Evolutionary conservation across 805 yeast genomes (phyloP).

Genomic region (Kregervanrija fluxuum): DNA sequence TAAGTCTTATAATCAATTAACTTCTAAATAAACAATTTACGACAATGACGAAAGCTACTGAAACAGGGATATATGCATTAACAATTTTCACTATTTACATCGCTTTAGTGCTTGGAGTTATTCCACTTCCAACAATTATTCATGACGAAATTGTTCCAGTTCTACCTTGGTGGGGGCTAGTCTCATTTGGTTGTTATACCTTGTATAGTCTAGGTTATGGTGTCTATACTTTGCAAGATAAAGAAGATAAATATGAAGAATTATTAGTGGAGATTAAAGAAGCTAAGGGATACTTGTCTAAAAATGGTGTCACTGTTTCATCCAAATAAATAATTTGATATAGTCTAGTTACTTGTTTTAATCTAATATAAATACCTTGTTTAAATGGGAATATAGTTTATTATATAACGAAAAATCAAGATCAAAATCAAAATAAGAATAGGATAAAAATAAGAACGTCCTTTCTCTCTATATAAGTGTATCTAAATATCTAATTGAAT

Average conservation of each 20-base stretch:
- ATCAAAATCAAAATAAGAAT: too few relatives aligned
- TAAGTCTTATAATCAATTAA: background rate
- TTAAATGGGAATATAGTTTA: too few relatives aligned
- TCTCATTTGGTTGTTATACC: slow-evolving; percentile 62
- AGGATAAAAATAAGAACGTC: too few relatives aligned
- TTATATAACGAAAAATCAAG: too few relatives aligned
- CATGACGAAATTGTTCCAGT: slow-evolving; percentile 53
- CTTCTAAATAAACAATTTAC: background rate
- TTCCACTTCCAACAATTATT: slow-evolving; percentile 46
- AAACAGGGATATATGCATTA: slow-evolving; percentile 41
- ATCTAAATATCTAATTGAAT: too few relatives aligned
- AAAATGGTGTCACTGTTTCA: slow-evolving; percentile 45
- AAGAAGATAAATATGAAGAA: slow-evolving; percentile 59
- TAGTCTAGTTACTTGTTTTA: too few relatives aligned
- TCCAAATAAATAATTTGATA: too few relatives aligned
- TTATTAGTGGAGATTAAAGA: slow-evolving; percentile 51
- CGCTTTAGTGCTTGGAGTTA: slow-evolving; percentile 41
- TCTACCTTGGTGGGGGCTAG: slow-evolving; percentile 64
- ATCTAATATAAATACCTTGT: too few relatives aligned
- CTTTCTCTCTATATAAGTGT: too few relatives aligned
- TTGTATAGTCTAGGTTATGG: slow-evolving; percentile 64
- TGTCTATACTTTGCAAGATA: slow-evolving; percentile 61
- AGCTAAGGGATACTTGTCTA: slow-evolving; percentile 51
- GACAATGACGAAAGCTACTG: slow-evolving; percentile 61
- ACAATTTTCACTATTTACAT: slow-evolving; percentile 46